Conservation (phyloP, 306 rosid species). For the Ceratonia siliqua region DNA sequence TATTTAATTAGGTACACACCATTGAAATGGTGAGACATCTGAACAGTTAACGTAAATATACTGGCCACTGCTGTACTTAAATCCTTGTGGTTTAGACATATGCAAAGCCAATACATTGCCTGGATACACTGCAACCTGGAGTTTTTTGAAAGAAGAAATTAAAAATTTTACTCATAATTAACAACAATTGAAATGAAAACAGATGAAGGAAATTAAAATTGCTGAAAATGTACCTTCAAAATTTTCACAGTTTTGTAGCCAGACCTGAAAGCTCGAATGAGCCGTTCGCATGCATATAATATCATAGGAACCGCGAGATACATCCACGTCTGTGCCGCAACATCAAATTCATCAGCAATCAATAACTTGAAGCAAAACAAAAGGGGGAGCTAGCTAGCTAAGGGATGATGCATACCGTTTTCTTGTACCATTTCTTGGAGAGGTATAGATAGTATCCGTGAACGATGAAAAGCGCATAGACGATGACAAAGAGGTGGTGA, state of each 20-base stretch:
- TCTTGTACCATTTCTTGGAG: slow-evolving; percentile 76
- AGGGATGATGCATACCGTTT: slow-evolving; percentile 54
- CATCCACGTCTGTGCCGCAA: slow-evolving; percentile 74
- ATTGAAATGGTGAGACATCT: slow-evolving; percentile 78
- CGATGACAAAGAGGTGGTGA: slow-evolving; percentile 81
- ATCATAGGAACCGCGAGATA: slow-evolving; percentile 75
- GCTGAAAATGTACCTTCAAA: slow-evolving; percentile 46
- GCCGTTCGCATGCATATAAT: slow-evolving; percentile 69
- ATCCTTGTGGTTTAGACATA: slow-evolving; percentile 83
- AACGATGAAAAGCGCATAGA: slow-evolving; percentile 67
- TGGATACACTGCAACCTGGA: slow-evolving; percentile 88
- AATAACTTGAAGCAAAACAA: background rate
- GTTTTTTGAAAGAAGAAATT: background rate
- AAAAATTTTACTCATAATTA: background rate
- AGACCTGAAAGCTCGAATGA: slow-evolving; percentile 74
- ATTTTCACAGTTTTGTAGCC: slow-evolving; percentile 62
- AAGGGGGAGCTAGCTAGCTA: background rate
- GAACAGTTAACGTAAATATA: slow-evolving; percentile 75
- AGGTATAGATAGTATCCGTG: slow-evolving; percentile 82
- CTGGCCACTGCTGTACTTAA: slow-evolving; percentile 83
- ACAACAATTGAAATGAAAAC: background rate
- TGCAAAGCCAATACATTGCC: slow-evolving; percentile 90
- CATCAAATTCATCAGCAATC: slow-evolving; percentile 5
- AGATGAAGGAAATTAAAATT: background rate
- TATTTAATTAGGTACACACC: slow-evolving; percentile 51